Conservation (phyloP, 768 basidiomycete species). For the Suillus discolor region DNA sequence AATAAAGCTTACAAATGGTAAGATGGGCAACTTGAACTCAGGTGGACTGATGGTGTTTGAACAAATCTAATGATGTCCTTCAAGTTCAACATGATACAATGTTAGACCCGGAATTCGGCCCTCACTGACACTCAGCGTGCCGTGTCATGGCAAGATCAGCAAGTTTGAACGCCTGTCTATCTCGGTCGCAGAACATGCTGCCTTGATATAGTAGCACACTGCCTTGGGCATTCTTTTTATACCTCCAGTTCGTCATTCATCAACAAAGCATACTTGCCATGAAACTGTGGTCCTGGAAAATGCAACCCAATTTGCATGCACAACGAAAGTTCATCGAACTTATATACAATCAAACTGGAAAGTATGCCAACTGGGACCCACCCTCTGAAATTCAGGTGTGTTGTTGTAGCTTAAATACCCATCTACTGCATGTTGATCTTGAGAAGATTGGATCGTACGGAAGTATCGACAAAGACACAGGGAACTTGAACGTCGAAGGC, state of each 20-base stretch:
- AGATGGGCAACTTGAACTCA: too few species aligned
- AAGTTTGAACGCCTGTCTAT: background rate
- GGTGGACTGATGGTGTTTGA: too few species aligned
- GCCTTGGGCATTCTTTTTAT: background rate
- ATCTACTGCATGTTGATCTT: background rate
- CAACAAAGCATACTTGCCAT: background rate
- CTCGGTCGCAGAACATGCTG: background rate
- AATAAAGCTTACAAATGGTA: too few species aligned
- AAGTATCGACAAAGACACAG: constrained; percentile 23
- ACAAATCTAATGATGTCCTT: too few species aligned
- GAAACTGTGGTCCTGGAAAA: constrained; percentile 1
- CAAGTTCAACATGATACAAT: too few species aligned
- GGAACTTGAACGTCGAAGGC: constrained; percentile 24
- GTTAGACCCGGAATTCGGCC: too few species aligned
- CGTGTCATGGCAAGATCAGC: background rate
- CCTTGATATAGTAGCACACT: background rate
- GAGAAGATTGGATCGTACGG: constrained; percentile 26
- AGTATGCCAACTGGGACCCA: constrained; percentile 33
- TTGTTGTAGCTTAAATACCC: background rate
- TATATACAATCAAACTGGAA: constrained; percentile 22
- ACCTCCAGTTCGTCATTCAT: too few species aligned
- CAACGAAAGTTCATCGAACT: constrained; percentile 31
- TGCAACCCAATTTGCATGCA: background rate
- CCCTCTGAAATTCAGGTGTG: constrained; percentile 23
- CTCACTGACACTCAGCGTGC: background rate